phyloP scores from a whole-genome alignment of 768 basidiomycete species.

The Mrakia gelida region DNA sequence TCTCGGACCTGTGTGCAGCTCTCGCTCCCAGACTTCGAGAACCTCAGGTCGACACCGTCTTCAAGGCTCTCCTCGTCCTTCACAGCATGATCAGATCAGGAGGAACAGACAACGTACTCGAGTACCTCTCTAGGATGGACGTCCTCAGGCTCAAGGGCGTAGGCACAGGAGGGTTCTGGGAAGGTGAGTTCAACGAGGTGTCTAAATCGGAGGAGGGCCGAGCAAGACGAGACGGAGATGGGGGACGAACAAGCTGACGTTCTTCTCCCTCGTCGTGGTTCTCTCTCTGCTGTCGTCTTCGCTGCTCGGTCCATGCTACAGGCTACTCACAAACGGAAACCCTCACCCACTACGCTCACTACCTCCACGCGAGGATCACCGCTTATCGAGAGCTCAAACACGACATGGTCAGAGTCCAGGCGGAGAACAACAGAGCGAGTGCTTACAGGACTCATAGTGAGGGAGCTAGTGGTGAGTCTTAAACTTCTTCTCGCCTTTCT shows the following conservation, averaged over 20 bases:
- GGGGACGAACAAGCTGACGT: background rate
- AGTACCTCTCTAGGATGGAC: slow-evolving; percentile 70
- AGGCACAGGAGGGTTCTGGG: slow-evolving; percentile 69
- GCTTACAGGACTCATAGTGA: slow-evolving; percentile 29
- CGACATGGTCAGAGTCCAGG: slow-evolving; percentile 87
- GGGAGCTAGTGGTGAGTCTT: slow-evolving; percentile 34
- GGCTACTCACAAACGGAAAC: slow-evolving; percentile 84
- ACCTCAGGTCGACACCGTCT: slow-evolving; percentile 91
- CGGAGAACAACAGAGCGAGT: slow-evolving; percentile 70
- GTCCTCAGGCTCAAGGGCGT: slow-evolving; percentile 78
- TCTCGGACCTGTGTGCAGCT: slow-evolving; percentile 88
- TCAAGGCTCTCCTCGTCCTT: slow-evolving; percentile 91
- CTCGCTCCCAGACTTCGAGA: slow-evolving; percentile 79
- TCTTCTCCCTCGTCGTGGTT: background rate
- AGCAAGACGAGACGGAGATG: background rate
- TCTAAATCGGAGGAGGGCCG: background rate
- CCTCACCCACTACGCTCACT: slow-evolving; percentile 77
- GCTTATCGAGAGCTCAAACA: slow-evolving; percentile 88
- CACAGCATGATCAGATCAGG: slow-evolving; percentile 97
- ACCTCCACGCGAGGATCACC: slow-evolving; percentile 81
- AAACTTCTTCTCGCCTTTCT: background rate
- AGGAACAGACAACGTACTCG: slow-evolving; percentile 86
- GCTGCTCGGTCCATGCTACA: slow-evolving; percentile 39
- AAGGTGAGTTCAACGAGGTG: slow-evolving; percentile 54
- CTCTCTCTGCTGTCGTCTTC: background rate